phyloP scores from a whole-genome alignment of 768 basidiomycete species.

The Ramaria sp. region DNA sequence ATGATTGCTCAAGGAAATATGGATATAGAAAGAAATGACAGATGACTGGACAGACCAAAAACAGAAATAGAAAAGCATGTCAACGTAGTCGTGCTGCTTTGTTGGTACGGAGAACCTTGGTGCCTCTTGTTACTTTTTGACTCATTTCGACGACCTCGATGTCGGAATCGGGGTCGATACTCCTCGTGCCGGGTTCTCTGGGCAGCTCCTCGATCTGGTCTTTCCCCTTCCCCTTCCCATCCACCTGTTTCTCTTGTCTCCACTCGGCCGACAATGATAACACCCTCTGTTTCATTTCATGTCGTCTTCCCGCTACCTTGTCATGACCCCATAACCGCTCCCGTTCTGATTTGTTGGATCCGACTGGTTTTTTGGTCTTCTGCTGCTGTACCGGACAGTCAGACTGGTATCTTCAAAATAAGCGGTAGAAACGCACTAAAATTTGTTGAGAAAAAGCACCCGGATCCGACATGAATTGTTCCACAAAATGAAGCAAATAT shows the following conservation, averaged over 20 bases:
- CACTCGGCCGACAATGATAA: conserved; percentile 1
- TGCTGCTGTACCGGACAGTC: background rate
- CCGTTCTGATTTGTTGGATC: background rate
- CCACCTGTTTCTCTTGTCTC: background rate
- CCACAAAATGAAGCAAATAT: conserved; percentile 80
- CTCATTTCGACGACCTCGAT: conserved; percentile 8
- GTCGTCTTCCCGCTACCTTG: conserved; percentile 10
- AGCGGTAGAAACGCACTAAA: conserved; percentile 15
- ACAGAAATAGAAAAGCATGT: background rate
- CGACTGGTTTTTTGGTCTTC: conserved; percentile 4
- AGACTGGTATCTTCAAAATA: background rate
- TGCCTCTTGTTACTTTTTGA: background rate
- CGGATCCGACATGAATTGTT: conserved; percentile 64
- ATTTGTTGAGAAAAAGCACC: conserved; percentile 40
- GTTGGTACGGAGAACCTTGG: background rate
- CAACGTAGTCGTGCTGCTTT: conserved; percentile 5
- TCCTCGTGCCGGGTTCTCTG: background rate
- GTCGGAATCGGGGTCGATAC: background rate
- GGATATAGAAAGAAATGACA: background rate
- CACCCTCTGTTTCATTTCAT: conserved; percentile 2
- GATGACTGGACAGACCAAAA: background rate
- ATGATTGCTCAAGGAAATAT: background rate
- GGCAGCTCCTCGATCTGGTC: background rate
- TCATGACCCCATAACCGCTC: conserved; percentile 12
- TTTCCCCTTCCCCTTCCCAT: conserved; percentile 4